A percentile compares a stretch with the other conserved stretches of the same genome.
These are phyloP conservation scores for Aspergillus fischeri DNA, from an alignment of 2,329 filamentous ascomycete species.

Conservation along the genomic window DNA sequence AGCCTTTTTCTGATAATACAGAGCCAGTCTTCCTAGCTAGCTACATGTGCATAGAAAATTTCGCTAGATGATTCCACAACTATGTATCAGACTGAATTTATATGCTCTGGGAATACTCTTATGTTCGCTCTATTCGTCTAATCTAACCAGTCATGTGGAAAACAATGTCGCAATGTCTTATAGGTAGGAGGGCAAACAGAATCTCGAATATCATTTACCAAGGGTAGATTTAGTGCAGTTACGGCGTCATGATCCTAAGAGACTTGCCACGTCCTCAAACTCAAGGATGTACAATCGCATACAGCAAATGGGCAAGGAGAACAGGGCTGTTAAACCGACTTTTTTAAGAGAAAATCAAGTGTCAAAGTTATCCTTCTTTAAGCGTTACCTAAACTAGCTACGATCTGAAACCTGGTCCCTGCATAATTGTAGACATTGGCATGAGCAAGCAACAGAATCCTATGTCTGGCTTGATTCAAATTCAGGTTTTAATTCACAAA, in stretches of 20 bases:
- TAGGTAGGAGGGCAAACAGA: neutral
- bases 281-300: too few relatives aligned
- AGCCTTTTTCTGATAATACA: neutral
- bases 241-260: neutral
- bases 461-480: neutral
- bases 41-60: neutral
- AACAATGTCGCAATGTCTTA: neutral
- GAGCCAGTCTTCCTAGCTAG: neutral
- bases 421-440: neutral
- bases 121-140: neutral
- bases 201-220: neutral
- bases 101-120: neutral
- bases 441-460: neutral
- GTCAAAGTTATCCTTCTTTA: neutral
- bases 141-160: neutral
- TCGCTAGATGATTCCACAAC: neutral
- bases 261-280: neutral
- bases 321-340: neutral
- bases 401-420: too few relatives aligned
- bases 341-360: neutral
- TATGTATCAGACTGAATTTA: neutral
- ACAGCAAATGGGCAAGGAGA: too few relatives aligned
- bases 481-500: neutral
- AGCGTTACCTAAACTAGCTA: neutral
- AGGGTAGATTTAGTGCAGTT: neutral